Base-by-base conservation (phyloP, 768 basidiomycete species). In the Sarcomyxa edulis region DNA sequence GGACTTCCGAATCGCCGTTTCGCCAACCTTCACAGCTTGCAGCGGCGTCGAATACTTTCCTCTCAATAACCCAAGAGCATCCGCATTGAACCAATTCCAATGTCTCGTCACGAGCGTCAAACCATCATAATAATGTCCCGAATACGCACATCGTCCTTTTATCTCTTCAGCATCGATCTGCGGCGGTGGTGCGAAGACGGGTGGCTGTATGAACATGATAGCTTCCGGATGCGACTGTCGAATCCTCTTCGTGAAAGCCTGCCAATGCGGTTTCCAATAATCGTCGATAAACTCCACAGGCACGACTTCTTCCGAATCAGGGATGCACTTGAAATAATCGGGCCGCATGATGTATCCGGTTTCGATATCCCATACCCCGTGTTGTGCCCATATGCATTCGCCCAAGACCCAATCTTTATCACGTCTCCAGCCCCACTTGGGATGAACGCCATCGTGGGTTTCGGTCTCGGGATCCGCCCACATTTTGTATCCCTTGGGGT, bases 81-180 rank as follows among this genome's bases (percentile, higher is more conserved):
- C 93, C 2, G 91, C 92, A 50, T 97, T 97, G 72, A 91, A 86
- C 81, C 84, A 84, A 54, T 92, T 84, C 90, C 88, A 93, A 51
- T 93, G 89, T 24, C 89, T 72, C 23, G 88, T 87, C n/a, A 98
- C 68, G 28, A 98, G 74, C 0, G 95, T 98, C 27, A 97, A 65
- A 1, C 94, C 94, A 49, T 98, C 94, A 52, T 97, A 98, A 58
- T 92, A 98, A 57, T 98, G 95, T 0, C 81, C 71, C 4, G 85
- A 81, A 47, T 88, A 84, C 22, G 65, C 77, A 20, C 73, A 81
- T 2, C 84, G 78, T 2, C 93, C 81, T 10, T 75, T 70, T 12
- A 79, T 59, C 10, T 81, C 59, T 7, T 73, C 70, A 16, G 74
- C 71, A 6, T 73, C 71, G 11, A 77, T 59, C 1, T 58, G 49